These are phyloP conservation scores for Podospora conica DNA, from an alignment of 495 filamentous ascomycete genomes.

Conservation along the genomic window DNA sequence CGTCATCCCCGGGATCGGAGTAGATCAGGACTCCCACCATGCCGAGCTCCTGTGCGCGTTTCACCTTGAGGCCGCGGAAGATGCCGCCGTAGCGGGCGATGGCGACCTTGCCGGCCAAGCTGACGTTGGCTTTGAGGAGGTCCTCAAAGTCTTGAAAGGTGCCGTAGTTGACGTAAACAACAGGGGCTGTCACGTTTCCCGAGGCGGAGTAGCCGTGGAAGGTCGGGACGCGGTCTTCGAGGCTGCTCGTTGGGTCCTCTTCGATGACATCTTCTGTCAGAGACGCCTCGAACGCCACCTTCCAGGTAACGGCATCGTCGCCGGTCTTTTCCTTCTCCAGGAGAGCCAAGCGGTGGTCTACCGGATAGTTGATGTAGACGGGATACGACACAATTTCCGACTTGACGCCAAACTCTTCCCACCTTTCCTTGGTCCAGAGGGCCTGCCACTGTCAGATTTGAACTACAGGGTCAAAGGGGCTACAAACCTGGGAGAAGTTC, in stretches of 20 bases:
- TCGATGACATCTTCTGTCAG: conserved; percentile 82
- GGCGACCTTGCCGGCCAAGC: conserved; percentile 76
- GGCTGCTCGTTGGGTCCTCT: conserved; percentile 69
- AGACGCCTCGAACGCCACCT: conserved; percentile 70
- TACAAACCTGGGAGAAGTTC: conserved; percentile 58
- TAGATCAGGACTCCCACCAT: conserved; percentile 85
- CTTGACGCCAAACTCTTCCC: conserved; percentile 76
- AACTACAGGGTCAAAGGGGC: neutral
- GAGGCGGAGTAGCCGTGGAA: conserved; percentile 94
- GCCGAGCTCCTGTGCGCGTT: conserved; percentile 84
- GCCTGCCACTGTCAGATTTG: conserved; percentile 46
- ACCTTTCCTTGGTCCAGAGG: conserved; percentile 78
- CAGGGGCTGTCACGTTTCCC: conserved; percentile 77
- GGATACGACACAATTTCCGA: conserved; percentile 75
- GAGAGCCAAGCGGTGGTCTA: conserved; percentile 70
- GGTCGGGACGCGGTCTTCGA: conserved; percentile 72
- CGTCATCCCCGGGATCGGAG: conserved; percentile 86
- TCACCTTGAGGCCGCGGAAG: conserved; percentile 89
- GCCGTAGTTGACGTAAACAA: conserved; percentile 85
- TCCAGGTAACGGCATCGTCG: conserved; percentile 36
- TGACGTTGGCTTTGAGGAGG: conserved; percentile 66
- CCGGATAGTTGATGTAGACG: conserved; percentile 85
- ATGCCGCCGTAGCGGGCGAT: conserved; percentile 79
- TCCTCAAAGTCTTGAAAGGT: conserved; percentile 82
- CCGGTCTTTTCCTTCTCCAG: conserved; percentile 56